Evolutionary conservation across 2,329 filamentous ascomycete genomes (phyloP), one percentile per base, ranked within the genome.

Genomic region (Claviceps cyperi): DNA sequence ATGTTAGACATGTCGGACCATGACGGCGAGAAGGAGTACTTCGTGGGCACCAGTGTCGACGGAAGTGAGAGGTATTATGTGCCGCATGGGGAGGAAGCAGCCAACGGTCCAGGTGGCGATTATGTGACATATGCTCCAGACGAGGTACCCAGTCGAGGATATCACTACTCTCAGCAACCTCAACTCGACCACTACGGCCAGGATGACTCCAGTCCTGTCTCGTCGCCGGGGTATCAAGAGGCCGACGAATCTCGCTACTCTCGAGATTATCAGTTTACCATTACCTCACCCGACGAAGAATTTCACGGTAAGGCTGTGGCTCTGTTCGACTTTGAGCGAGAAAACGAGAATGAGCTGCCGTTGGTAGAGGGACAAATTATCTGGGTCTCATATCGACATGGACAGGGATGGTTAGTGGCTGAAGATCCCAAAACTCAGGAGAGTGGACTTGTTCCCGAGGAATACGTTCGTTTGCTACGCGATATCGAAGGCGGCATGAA

Each of bases 251-350:
- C 83, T 50, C 80, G 89, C 59, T 94, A 90, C 66, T 94, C 88
- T 44, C 81, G 86, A 56, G 87, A 95, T 66, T 96, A 94, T 64
- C 86, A 94, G 59, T 95, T 96, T 64, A 94, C 88, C 17, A 94
- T 95, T 58, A 91, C 87, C 15, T 94, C 87, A 14, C 89, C 90
- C 5, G 92, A 97, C 64, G 91, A 97, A 68, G 89, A 97, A 65
- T 96, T 96, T 79, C 90, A 96, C 62, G 92, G 92, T 46, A 95
- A 94, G 64, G 90, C 89, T 11, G 87, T 98, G 28, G 92, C 92
- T 6, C 73, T 98, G 21, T 98, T 95, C 63, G 90, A 96, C 63
- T 98, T 98, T 67, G 83, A 83, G 58, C 80, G 90, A 35, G 91
- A 97, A 66, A 96, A 97, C 64, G 89, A 96, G 64, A 98, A 97